Base-by-base conservation (phyloP, 1,284 basidiomycete genomes). In the Earliella scabrosa region DNA sequence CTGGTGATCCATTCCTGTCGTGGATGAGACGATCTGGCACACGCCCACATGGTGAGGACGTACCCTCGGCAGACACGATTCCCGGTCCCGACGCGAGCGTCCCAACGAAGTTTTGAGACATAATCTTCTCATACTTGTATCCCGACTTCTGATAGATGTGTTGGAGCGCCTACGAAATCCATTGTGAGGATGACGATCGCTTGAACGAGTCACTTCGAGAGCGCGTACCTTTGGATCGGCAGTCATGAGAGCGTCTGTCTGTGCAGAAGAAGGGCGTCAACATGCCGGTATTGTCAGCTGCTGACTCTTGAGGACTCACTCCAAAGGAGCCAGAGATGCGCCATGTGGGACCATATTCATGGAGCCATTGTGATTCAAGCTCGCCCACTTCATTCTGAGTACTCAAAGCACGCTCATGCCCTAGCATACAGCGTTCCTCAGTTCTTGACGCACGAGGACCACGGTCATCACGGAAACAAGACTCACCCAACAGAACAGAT, bases 111-210 rank as follows among this genome's bases (percentile, higher is more conserved):
- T 38, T 47, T 14, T 50, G 41, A 3, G 62, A 52, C 9, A 29
- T 31, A 4, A 52, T 44, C 54, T 70, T 70, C 14, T 21, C 45
- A 40, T 63, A 70, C 26, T 53, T 52, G 47, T 69, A 66, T 2
- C 59, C 66, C 1, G 63, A 55, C 31, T 67, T 68, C 16, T 69
- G 68, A 8, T 63, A 58, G 24, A 71, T 54, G 45, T 71, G 63
- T 34, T 71, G 66, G 14, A 70, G 18, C 1, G 62, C 70, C 65
- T 66, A 31, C 29, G 23, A 10, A 18, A 38, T 24, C 26, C n/a
- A 31, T n/a, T 18, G 18, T n/a, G n/a, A n/a, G n/a, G n/a, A 14
- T 32, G 10, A 16, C 10, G 23, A 6, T 8, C 24, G 7, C n/a
- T 20, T 5, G 21, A 26, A 5, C 9, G 35, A 23, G 24, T 14